Base-by-base conservation (phyloP, 768 basidiomycete genomes). In the Agrocybe pediades region DNA sequence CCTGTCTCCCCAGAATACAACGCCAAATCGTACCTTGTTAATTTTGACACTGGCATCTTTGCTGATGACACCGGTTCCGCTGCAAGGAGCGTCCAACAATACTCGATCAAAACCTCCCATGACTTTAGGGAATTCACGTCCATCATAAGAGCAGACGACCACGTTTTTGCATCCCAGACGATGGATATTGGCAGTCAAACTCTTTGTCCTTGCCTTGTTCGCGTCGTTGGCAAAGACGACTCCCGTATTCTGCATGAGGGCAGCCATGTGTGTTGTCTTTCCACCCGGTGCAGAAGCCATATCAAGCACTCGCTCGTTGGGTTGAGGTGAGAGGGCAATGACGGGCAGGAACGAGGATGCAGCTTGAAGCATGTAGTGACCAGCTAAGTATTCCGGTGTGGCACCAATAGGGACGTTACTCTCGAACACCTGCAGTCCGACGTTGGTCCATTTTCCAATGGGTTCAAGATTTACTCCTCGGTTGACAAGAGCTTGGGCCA, bases 71-170 rank as follows among this genome's bases (percentile, higher is more conserved):
- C 97, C 97, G 2, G 97, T 98, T 26, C 97, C 97, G 62, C 91
- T 93, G 71, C 97, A 99, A 23, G 97, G 97, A 29, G 97, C 96
- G 71, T 99, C 97, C 41, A 99, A 73, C 48, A 99, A 74, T 40
- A 98, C 95, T n/a, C 97, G 81, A 65, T 99, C 96, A 63, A 99
- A 99, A 6, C 97, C 97, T 19, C 96, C 97, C 81, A 99, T 95
- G 44, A 99, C 95, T 70, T 94, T 97, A 15, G 97, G 97, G 71
- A 98, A 99, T 70, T 98, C 92, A 51, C 97, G 79, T 6, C 96
- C 97, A 64, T 99, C 97, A 63, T 98, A 95, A 41, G 93, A 95
- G 68, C 95, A 98, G 41, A 98, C 85, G 9, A 97, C 87, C 46
- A 98, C 96, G 67, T 98, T 99, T 74, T 94, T 96, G 78, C 97